Percentiles rank a stretch among this genome's conserved stretches.
Conservation (phyloP, 305 asterid species). For the Andrographis paniculata region DNA sequence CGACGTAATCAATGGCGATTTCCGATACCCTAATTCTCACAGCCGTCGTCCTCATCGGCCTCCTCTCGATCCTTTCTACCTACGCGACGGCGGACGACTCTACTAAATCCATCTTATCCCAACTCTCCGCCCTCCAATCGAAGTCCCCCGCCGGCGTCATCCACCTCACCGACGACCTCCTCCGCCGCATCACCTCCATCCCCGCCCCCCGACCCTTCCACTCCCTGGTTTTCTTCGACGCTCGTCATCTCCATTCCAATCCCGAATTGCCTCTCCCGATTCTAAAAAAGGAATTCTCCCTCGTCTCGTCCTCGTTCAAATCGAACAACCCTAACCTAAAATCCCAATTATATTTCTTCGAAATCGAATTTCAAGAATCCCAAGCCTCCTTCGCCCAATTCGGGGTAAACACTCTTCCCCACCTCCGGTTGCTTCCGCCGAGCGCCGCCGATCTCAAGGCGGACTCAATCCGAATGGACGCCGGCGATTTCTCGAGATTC, state of each 20-base stretch:
- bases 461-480: constrained; percentile 62
- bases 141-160: constrained; percentile 58
- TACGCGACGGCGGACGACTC: constrained; percentile 14
- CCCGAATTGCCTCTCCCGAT: constrained; percentile 61
- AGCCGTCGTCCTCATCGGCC: constrained; percentile 16
- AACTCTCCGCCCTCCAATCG: constrained; percentile 56
- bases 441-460: constrained; percentile 38
- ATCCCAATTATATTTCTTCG: constrained; percentile 51
- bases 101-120: constrained; percentile 24
- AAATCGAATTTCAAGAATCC: constrained; percentile 58
- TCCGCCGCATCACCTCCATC: constrained; percentile 58
- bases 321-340: constrained; percentile 39
- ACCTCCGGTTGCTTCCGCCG: constrained; percentile 59
- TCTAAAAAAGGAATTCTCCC: constrained; percentile 65
- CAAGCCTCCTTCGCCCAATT: constrained; percentile 50
- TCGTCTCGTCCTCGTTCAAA: constrained; percentile 52
- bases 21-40: neutral
- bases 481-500: constrained; percentile 46
- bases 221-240: constrained; percentile 76
- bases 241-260: constrained; percentile 71
- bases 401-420: constrained; percentile 63
- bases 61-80: constrained; percentile 9
- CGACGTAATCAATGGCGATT: neutral
- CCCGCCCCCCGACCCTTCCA: constrained; percentile 77
- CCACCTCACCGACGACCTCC: constrained; percentile 62